These are phyloP conservation scores for Macrophomina tecta DNA, from an alignment of 2,329 filamentous ascomycete species.

Conservation along the genomic window DNA sequence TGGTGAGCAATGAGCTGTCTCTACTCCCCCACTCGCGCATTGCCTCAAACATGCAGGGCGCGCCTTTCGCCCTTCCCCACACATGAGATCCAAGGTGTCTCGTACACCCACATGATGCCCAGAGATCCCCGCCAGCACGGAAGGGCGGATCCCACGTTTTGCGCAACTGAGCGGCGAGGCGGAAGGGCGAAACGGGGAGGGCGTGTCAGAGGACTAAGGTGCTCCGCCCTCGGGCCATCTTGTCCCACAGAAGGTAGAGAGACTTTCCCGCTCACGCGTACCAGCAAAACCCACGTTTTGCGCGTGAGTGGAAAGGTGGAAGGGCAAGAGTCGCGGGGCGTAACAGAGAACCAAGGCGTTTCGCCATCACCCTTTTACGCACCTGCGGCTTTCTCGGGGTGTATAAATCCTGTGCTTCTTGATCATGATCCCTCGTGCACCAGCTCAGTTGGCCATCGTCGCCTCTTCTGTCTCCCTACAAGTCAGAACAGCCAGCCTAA, in stretches of 20 bases:
- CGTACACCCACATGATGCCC: not conserved
- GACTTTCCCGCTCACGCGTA: not conserved
- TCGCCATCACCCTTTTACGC: not conserved
- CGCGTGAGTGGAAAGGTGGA: conserved; percentile 16
- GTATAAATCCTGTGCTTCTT: not conserved
- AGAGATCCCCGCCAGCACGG: not conserved
- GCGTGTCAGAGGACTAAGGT: not conserved
- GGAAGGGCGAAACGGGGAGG: conserved; percentile 1
- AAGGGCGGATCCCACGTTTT: not conserved
- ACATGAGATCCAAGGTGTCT: not conserved
- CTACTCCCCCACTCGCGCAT: not conserved
- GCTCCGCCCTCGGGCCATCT: not conserved
- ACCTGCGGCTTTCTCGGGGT: not conserved
- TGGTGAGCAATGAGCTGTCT: conserved; percentile 3
- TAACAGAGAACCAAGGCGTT: not conserved
- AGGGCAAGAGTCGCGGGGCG: not conserved
- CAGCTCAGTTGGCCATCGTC: not conserved
- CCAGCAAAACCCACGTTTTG: not conserved
- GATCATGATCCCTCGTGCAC: not conserved
- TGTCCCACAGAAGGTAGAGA: not conserved
- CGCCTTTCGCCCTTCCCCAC: not conserved
- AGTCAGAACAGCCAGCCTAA: not conserved
- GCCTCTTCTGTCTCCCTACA: not conserved
- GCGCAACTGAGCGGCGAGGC: conserved; percentile 19
- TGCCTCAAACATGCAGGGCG: not conserved